A percentile compares a stretch with the other conserved stretches of the same genome.
Evolutionary conservation across 1,284 basidiomycete species (phyloP).

Genomic region (Ceratobasidium theobromae): DNA sequence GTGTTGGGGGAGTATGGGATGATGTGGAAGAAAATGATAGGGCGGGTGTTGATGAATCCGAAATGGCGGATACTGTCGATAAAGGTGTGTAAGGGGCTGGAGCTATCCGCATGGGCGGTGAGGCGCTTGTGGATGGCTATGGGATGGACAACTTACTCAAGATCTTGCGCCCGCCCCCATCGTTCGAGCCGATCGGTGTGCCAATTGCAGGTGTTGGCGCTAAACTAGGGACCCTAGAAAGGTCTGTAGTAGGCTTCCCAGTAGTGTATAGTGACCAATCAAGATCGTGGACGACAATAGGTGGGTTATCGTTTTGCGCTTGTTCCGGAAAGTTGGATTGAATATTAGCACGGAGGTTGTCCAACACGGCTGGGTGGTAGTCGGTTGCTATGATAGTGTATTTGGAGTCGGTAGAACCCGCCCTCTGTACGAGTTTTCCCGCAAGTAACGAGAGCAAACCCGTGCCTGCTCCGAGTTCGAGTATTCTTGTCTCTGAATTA

Average conservation of each 20-base stretch:
- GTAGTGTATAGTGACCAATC: constrained; percentile 67
- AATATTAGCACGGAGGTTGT: constrained; percentile 72
- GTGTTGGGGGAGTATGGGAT: constrained; percentile 14
- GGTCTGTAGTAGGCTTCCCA: constrained; percentile 19
- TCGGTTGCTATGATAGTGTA: constrained; percentile 70
- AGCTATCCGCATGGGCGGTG: not conserved
- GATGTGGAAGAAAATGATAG: not conserved
- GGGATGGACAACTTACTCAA: too few species aligned
- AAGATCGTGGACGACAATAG: constrained; percentile 52
- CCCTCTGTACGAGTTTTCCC: constrained; percentile 52
- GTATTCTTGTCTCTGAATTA: constrained; percentile 51
- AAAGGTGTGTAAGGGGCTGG: not conserved
- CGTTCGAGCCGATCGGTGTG: constrained; percentile 9
- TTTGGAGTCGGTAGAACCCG: constrained; percentile 21
- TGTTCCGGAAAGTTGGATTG: constrained; percentile 58
- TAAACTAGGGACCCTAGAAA: constrained; percentile 19
- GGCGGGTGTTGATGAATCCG: not conserved
- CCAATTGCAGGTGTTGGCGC: constrained; percentile 11
- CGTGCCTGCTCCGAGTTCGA: constrained; percentile 88
- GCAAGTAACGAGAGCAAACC: constrained; percentile 76
- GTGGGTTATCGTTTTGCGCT: constrained; percentile 18
- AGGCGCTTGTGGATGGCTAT: too few species aligned
- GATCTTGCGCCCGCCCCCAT: not conserved
- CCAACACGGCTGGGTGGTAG: constrained; percentile 71
- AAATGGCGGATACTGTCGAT: not conserved